phyloP scores from a whole-genome alignment of 352 stramenopile species.

The Pythium brachiatum region DNA sequence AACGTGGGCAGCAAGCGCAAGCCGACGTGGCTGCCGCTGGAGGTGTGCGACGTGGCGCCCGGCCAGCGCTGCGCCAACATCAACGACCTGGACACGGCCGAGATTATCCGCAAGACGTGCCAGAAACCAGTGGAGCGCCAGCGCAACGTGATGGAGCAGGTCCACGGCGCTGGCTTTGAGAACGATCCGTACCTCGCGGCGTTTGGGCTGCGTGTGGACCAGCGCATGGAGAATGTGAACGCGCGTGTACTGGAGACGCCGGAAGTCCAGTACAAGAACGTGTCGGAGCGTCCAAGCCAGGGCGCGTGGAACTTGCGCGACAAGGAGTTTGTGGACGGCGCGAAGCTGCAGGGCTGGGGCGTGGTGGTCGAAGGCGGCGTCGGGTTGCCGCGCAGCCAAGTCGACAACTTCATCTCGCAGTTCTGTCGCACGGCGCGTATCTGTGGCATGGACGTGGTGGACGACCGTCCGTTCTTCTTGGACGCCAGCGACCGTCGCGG shows the following conservation, averaged over 20 bases:
- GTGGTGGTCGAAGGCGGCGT: constrained; percentile 37
- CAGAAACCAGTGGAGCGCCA: constrained; percentile 44
- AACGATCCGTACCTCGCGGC: constrained; percentile 61
- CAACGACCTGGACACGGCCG: constrained; percentile 74
- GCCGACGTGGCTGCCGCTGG: constrained; percentile 70
- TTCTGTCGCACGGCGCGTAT: constrained; percentile 37
- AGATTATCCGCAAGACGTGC: constrained; percentile 78
- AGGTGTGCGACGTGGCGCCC: constrained; percentile 72
- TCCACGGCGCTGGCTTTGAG: constrained; percentile 63
- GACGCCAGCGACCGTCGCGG: constrained; percentile 37
- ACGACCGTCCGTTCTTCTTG: constrained; percentile 40
- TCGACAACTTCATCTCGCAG: constrained; percentile 43
- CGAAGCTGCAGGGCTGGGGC: constrained; percentile 51
- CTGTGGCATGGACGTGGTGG: constrained; percentile 39
- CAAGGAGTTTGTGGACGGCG: constrained; percentile 61
- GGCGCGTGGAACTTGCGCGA: constrained; percentile 79
- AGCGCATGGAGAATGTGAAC: constrained; percentile 45
- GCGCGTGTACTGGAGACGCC: constrained; percentile 53
- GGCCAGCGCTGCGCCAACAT: constrained; percentile 74
- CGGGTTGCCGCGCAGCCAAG: background rate
- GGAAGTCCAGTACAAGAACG: constrained; percentile 60
- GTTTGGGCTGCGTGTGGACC: constrained; percentile 62
- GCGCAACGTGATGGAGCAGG: constrained; percentile 58
- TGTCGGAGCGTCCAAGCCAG: constrained; percentile 53
- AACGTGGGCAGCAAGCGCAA: constrained; percentile 61